A percentile compares a stretch with the other conserved stretches of the same genome.
Conservation (phyloP, 2,329 filamentous ascomycete species). For the Penicillium sp. region DNA sequence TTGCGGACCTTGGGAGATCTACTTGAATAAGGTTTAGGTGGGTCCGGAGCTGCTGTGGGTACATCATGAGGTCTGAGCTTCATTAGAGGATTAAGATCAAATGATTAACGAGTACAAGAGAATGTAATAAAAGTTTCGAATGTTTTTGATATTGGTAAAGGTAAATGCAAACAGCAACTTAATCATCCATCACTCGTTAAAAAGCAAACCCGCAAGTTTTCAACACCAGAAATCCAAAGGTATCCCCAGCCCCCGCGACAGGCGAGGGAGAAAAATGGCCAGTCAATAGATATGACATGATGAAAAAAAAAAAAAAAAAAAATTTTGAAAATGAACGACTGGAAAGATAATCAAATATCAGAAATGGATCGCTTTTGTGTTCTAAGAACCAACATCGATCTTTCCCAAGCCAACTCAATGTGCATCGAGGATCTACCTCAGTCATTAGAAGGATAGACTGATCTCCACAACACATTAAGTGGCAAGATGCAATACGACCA, state of each 20-base stretch:
- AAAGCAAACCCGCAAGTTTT: slow-evolving; percentile 5
- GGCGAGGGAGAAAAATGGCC: slow-evolving; percentile 11
- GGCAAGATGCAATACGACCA: slow-evolving; percentile 5
- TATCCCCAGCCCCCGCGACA: slow-evolving; percentile 17
- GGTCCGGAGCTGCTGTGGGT: background rate
- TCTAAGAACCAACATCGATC: slow-evolving; percentile 15
- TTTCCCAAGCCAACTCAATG: slow-evolving; percentile 10
- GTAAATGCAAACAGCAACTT: slow-evolving; percentile 6
- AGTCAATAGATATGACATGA: slow-evolving; percentile 12
- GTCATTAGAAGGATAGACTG: slow-evolving; percentile 2
- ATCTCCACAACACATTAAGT: background rate
- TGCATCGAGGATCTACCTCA: background rate
- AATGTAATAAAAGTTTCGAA: slow-evolving; percentile 7
- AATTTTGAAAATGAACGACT: background rate
- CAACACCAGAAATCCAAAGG: slow-evolving; percentile 21
- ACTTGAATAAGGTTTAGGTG: slow-evolving; percentile 2
- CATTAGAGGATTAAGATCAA: background rate
- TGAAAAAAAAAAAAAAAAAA: slow-evolving; percentile 1
- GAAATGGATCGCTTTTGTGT: slow-evolving; percentile 21
- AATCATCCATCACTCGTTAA: slow-evolving; percentile 16
- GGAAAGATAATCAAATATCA: slow-evolving; percentile 7
- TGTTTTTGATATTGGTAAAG: slow-evolving; percentile 16
- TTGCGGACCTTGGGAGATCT: background rate
- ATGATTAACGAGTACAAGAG: background rate
- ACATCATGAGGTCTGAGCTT: background rate